A percentile compares a stretch with the other conserved stretches of the same genome.
Evolutionary conservation across 2,329 filamentous ascomycete species (phyloP).

Genomic region (Aspergillaceae sp.): DNA sequence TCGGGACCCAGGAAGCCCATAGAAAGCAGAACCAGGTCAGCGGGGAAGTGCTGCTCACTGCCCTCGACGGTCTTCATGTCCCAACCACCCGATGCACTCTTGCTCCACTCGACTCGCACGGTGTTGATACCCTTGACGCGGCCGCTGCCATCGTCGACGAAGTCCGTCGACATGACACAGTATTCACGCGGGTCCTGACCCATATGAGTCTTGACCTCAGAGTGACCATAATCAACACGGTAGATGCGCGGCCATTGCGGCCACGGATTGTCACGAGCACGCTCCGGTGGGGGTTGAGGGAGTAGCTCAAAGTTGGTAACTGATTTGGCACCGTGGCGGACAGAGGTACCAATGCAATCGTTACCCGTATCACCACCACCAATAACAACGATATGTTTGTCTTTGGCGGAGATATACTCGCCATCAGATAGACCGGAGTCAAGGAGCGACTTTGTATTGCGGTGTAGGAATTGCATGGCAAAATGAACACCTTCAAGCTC

Average conservation of each 20-base stretch:
- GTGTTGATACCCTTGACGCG: conserved; percentile 95
- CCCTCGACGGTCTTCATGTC: conserved; percentile 97
- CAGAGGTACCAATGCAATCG: conserved; percentile 93
- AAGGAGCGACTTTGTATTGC: conserved; percentile 94
- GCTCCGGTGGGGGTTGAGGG: conserved; percentile 82
- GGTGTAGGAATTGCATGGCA: conserved; percentile 95
- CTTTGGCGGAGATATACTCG: conserved; percentile 87
- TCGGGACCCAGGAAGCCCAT: conserved; percentile 98
- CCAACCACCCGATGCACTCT: conserved; percentile 81
- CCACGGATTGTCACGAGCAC: conserved; percentile 92
- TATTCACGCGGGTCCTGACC: conserved; percentile 94
- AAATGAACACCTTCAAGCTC: conserved; percentile 87
- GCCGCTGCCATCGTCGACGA: conserved; percentile 79
- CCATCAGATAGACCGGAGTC: conserved; percentile 80
- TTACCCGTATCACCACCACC: conserved; percentile 97
- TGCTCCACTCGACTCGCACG: conserved; percentile 91
- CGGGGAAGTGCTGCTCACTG: conserved; percentile 91
- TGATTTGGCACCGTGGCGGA: conserved; percentile 90
- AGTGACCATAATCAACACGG: conserved; percentile 96
- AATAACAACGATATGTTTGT: conserved; percentile 92
- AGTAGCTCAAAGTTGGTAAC: conserved; percentile 95
- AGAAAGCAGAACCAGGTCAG: conserved; percentile 84
- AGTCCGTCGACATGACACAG: conserved; percentile 97
- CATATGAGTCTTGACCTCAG: conserved; percentile 90
- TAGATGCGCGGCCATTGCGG: conserved; percentile 94